These are phyloP conservation scores for Aspergillus puulaauensis DNA, from an alignment of 2,329 filamentous ascomycete species.

Conservation along the genomic window DNA sequence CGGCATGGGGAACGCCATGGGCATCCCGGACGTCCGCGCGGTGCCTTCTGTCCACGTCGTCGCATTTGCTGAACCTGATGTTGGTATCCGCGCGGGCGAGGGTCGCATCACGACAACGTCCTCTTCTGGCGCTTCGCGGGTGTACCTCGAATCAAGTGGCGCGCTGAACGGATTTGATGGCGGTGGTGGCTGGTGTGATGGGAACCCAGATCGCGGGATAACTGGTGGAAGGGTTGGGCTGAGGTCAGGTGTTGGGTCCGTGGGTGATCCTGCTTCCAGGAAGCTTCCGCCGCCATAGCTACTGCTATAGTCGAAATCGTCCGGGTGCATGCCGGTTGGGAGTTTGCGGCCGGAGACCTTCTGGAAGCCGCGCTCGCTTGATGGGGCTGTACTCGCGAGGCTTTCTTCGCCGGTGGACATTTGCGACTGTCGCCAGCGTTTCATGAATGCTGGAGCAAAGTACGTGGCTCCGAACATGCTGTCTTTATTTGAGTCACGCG, in stretches of 20 bases:
- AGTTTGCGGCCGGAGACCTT: slow-evolving; percentile 51
- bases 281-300: slow-evolving; percentile 29
- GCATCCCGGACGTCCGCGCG: slow-evolving; percentile 21
- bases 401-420: slow-evolving; percentile 36
- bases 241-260: slow-evolving; percentile 26
- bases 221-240: slow-evolving; percentile 26
- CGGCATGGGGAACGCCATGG: slow-evolving; percentile 15
- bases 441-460: slow-evolving; percentile 39
- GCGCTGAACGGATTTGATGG: slow-evolving; percentile 30
- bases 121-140: slow-evolving; percentile 30
- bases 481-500: slow-evolving; percentile 38
- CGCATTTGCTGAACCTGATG: slow-evolving; percentile 36
- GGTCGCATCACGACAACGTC: slow-evolving; percentile 40
- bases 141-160: slow-evolving; percentile 32
- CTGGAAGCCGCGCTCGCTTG: slow-evolving; percentile 50
- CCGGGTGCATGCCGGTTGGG: slow-evolving; percentile 45
- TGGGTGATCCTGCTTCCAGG: slow-evolving; percentile 26
- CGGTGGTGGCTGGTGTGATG: slow-evolving; percentile 29
- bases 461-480: slow-evolving; percentile 41
- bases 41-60: slow-evolving; percentile 23
- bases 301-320: slow-evolving; percentile 46
- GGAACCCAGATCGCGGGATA: slow-evolving; percentile 21
- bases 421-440: slow-evolving; percentile 41
- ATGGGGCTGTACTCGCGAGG: slow-evolving; percentile 29
- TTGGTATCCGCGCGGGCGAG: slow-evolving; percentile 44